These are phyloP conservation scores for Arthrocladium fulminans DNA, from an alignment of 2,329 filamentous ascomycete species.

Conservation along the genomic window DNA sequence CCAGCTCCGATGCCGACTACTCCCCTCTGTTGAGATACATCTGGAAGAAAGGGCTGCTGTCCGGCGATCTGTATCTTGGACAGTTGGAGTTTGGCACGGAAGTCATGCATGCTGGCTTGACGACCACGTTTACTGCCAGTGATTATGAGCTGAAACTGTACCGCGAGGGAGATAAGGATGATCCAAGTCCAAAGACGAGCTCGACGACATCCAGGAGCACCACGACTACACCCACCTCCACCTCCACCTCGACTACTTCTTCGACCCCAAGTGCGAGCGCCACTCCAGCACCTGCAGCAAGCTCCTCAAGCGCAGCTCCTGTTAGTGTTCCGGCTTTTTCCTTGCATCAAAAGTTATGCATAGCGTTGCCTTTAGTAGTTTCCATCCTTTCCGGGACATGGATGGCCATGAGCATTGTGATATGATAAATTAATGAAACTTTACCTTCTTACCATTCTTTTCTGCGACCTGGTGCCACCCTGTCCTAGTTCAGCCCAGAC, in stretches of 20 bases:
- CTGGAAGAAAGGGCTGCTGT: conserved; percentile 13
- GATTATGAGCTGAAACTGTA: conserved; percentile 10
- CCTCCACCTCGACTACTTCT: neutral
- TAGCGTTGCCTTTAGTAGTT: neutral
- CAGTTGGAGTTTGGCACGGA: conserved; percentile 15
- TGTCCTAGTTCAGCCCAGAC: no score
- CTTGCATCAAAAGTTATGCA: conserved; percentile 5
- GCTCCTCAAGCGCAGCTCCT: conserved; percentile 1
- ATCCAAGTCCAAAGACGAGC: conserved; percentile 9
- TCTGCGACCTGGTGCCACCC: neutral
- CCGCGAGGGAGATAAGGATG: conserved; percentile 14
- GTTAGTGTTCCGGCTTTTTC: neutral
- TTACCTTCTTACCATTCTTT: neutral
- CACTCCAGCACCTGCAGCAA: neutral
- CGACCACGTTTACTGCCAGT: conserved; percentile 10
- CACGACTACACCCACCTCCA: neutral
- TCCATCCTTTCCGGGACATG: conserved; percentile 3
- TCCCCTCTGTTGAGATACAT: conserved; percentile 13
- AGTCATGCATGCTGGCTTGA: conserved; percentile 13
- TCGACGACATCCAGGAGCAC: neutral
- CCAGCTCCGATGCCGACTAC: conserved; percentile 13
- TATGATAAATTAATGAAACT: conserved; percentile 1
- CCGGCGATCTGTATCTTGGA: conserved; percentile 12
- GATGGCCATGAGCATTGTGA: neutral
- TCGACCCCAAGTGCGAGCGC: neutral